These are phyloP conservation scores for Firmiana major DNA, from an alignment of 345 rosid species.

Conservation along the genomic window DNA sequence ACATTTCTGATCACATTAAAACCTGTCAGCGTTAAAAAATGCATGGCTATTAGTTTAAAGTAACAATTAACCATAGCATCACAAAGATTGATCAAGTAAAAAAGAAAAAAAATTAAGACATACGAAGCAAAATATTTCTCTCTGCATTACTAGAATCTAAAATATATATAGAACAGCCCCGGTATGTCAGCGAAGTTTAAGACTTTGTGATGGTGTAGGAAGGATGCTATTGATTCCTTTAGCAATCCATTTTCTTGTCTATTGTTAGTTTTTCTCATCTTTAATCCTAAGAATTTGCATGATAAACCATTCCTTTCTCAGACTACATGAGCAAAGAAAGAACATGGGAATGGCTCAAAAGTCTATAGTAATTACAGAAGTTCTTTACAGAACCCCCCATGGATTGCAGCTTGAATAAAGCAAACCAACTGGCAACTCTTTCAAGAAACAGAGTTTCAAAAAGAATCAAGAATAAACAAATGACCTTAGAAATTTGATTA, in stretches of 20 bases:
- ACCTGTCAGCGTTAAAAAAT: slow-evolving; percentile 26
- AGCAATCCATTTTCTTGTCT: too few species aligned
- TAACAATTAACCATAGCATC: background rate
- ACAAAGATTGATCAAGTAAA: background rate
- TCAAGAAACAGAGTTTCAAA: background rate
- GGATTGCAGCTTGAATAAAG: too few species aligned
- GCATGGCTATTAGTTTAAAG: background rate
- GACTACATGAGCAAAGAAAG: background rate
- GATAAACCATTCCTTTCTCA: background rate
- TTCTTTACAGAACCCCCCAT: background rate
- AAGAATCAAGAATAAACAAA: background rate
- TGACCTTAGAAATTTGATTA: background rate
- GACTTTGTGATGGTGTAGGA: too few species aligned
- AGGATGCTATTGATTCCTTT: too few species aligned
- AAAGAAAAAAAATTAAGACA: too few species aligned
- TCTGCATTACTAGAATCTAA: too few species aligned
- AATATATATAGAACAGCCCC: too few species aligned
- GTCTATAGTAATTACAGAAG: slow-evolving; percentile 11
- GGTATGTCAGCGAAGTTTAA: too few species aligned
- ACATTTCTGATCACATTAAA: slow-evolving; percentile 23
- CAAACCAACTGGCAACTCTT: background rate
- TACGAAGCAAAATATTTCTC: background rate
- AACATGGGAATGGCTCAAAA: background rate
- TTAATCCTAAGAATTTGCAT: background rate
- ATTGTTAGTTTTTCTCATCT: background rate